phyloP scores from a whole-genome alignment of 192 early-diverging fungal species.

The Entomortierella beljakovae region DNA sequence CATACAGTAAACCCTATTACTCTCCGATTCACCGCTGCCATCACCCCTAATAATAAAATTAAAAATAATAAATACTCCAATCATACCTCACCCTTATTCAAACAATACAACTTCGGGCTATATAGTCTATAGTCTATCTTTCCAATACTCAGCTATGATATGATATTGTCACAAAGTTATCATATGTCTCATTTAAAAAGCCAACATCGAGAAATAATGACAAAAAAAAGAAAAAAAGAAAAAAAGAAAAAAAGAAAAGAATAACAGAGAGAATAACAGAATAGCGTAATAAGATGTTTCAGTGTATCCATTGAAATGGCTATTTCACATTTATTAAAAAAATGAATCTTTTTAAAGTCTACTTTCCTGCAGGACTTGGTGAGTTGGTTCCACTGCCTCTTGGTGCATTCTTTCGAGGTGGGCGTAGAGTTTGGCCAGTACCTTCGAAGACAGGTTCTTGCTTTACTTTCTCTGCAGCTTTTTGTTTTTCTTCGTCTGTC shows the following conservation, averaged over 20 bases:
- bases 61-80: no score
- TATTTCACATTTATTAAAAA: no score
- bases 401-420: constrained; percentile 57
- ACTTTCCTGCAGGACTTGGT: constrained; percentile 40
- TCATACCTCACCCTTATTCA: no score
- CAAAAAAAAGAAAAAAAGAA: not conserved
- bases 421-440: constrained; percentile 64
- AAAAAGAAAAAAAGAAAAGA: not conserved
- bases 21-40: no score
- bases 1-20: no score
- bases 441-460: constrained; percentile 54
- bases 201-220: not conserved
- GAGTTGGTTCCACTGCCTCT: constrained; percentile 53
- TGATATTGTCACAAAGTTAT: no score
- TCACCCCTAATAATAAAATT: no score
- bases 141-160: no score
- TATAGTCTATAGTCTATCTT: no score
- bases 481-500: constrained; percentile 54
- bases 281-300: not conserved
- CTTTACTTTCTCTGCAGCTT: constrained; percentile 12
- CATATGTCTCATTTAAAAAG: no score
- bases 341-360: not conserved
- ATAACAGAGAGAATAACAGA: not conserved
- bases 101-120: no score
- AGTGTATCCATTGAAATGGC: no score